Percentiles rank a stretch among this genome's conserved stretches.
phyloP scores from a whole-genome alignment of 2,329 filamentous ascomycete species.

The Xylaria multiplex region DNA sequence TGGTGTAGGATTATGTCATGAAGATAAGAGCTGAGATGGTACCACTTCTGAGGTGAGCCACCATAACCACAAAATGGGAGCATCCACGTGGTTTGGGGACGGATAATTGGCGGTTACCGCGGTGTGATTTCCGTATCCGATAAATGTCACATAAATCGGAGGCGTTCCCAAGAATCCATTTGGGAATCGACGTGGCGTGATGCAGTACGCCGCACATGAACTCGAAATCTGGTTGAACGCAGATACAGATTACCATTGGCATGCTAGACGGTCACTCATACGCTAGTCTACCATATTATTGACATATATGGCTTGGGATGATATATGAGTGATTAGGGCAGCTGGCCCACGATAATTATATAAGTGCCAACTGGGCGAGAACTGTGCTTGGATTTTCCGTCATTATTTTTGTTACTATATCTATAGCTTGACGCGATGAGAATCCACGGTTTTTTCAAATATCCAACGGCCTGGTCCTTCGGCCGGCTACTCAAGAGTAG shows the following conservation, averaged over 20 bases:
- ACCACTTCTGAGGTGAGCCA: constrained; percentile 15
- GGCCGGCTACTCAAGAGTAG: neutral
- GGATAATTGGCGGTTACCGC: neutral
- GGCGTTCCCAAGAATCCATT: neutral
- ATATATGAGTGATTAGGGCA: neutral
- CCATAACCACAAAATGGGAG: constrained; percentile 2
- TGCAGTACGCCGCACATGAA: neutral
- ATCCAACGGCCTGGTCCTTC: neutral
- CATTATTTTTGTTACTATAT: neutral
- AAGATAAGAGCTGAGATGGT: constrained; percentile 8
- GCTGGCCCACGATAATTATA: neutral
- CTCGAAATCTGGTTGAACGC: neutral
- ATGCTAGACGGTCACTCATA: neutral
- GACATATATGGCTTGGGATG: neutral
- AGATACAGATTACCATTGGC: neutral
- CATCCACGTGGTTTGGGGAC: neutral
- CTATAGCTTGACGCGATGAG: neutral
- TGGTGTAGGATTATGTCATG: neutral
- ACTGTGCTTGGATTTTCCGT: neutral
- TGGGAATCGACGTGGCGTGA: constrained; percentile 4
- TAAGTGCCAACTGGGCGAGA: neutral
- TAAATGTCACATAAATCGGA: neutral
- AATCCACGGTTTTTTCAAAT: neutral
- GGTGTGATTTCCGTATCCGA: constrained; percentile 6
- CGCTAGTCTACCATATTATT: neutral